Evolutionary conservation across 768 basidiomycete genomes (phyloP).

Genomic region (Auricularia cornea): DNA sequence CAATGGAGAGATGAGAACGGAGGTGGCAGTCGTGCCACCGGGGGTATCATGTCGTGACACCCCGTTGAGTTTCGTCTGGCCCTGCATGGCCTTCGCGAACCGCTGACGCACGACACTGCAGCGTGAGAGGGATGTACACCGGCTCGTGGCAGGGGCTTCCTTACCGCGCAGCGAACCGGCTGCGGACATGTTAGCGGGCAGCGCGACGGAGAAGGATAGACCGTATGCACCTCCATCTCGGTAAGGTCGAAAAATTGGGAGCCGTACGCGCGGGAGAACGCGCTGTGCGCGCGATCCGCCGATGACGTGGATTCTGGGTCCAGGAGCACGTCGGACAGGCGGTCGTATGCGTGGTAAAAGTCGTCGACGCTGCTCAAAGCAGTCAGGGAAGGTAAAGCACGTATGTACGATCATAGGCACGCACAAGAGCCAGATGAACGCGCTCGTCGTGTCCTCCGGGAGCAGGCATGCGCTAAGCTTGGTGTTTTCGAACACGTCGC

Average conservation of each 20-base stretch:
- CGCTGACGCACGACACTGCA: no score
- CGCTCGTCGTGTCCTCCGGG: slow-evolving; percentile 13
- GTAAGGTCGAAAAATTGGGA: not conserved
- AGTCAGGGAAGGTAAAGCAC: no score
- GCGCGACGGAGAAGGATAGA: no score
- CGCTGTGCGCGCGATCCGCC: not conserved
- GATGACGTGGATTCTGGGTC: slow-evolving; percentile 19
- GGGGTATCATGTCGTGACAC: no score
- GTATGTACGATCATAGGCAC: not conserved
- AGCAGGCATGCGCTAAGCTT: slow-evolving; percentile 24
- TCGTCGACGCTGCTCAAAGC: slow-evolving; percentile 16
- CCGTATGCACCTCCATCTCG: not conserved
- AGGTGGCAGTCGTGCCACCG: no score
- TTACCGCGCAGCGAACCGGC: no score
- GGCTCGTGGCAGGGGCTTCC: no score
- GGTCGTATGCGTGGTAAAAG: slow-evolving; percentile 14
- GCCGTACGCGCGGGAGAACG: not conserved
- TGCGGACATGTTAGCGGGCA: no score
- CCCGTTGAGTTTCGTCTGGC: no score
- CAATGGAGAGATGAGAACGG: no score
- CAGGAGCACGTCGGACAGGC: slow-evolving; percentile 27
- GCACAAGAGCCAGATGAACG: not conserved
- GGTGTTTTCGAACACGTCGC: slow-evolving; percentile 27
- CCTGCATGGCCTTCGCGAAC: no score
- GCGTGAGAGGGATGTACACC: no score